Base-by-base conservation (phyloP, 2,329 filamentous ascomycete genomes). In the Fusarium sp. region DNA sequence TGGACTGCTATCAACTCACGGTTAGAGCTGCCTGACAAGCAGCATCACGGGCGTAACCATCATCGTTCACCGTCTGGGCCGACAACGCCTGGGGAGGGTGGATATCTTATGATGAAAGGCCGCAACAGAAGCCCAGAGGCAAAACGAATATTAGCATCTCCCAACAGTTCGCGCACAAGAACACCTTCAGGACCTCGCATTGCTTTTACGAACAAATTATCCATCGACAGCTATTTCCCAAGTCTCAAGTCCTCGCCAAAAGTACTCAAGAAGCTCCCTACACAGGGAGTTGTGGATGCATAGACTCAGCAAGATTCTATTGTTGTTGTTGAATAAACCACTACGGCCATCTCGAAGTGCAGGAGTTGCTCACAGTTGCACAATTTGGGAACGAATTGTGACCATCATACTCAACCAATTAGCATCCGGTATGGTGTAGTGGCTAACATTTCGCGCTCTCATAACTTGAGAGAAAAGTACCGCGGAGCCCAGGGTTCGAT, bases 1-100 rank as follows among this genome's bases (percentile, higher is more conserved):
- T 87, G 85, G 84, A 82, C 81, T 19, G 82, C 81, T 44, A 84
- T 86, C 64, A 86, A 86, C 67, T 84, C 83, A 2, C 77, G 83
- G 13, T 77, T 86, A 9, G 83, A 86, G 64, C 74, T 86, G 15
- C 83, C 83, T 1, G 83, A 86, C 62, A 77, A 82, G 24, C 71
- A 76, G 46, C 64, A 77, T 19, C 72, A 75, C 28, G 59, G 68
- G 22, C 73, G 81, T 41, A 81, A 84, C 67, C 82, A 84, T 60
- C 76, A 79, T 56, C 78, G 83, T 41, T 80, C 82, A 13, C 76
- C 79, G 0, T 83, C 81, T 20, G 80, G 78, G 0, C 76, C 78
- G 1, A 75, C 78, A 1, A 81, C 78, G 2, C 78, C 81, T 6
- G 78, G 79, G 1, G 81, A 82, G n/a, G 76, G 76, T 14, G 76